phyloP scores from a whole-genome alignment of 495 filamentous ascomycete species.

The Penicillium lagena region DNA sequence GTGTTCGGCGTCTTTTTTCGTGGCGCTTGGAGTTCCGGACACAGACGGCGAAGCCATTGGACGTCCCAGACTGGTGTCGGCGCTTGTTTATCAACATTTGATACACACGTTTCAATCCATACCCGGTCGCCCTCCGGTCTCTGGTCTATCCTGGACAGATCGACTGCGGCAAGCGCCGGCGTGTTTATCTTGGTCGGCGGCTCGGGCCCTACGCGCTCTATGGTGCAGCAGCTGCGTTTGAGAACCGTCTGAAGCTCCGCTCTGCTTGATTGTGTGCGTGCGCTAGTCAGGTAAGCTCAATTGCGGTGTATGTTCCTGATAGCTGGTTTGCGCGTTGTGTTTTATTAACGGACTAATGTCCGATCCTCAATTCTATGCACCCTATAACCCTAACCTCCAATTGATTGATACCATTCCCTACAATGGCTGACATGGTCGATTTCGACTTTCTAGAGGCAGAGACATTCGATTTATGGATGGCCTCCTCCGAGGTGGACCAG shows the following conservation, averaged over 20 bases:
- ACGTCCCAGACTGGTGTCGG: neutral
- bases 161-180: too few species aligned
- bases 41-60: neutral
- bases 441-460: constrained; percentile 11
- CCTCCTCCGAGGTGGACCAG: constrained; percentile 88
- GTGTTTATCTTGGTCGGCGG: constrained; percentile 2
- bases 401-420: neutral
- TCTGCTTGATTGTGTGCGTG: constrained; percentile 19
- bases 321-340: neutral
- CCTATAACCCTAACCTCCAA: too few species aligned
- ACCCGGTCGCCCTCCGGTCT: too few species aligned
- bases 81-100: too few species aligned
- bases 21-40: too few species aligned
- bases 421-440: constrained; percentile 14
- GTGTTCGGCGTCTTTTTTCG: too few species aligned
- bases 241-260: constrained; percentile 12
- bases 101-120: too few species aligned
- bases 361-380: neutral
- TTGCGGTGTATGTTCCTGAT: neutral
- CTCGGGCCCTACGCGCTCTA: constrained; percentile 17
- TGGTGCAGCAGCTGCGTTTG: constrained; percentile 28
- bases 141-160: too few species aligned
- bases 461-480: constrained; percentile 58
- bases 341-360: neutral
- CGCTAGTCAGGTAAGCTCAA: constrained; percentile 24